Conservation (phyloP, 2,329 filamentous ascomycete genomes). For the Stagonosporopsis chrysanthemi region DNA sequence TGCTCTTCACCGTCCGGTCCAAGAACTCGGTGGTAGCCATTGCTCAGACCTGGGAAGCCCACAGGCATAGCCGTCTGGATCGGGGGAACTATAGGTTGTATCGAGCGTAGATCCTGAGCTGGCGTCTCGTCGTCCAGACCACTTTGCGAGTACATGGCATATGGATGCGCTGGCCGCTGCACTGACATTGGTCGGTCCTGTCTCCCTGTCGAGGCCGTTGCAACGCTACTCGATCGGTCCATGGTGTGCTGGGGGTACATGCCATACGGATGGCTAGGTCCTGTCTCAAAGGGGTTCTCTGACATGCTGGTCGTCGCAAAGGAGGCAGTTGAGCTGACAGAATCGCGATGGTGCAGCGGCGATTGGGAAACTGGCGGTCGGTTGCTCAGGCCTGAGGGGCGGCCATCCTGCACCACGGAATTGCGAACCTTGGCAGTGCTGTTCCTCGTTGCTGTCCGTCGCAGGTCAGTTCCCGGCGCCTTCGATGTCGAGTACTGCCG, state of each 20-base stretch:
- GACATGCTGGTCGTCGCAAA: conserved; percentile 52
- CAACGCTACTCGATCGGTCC: conserved; percentile 68
- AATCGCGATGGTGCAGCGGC: conserved; percentile 45
- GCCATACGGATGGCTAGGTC: conserved; percentile 83
- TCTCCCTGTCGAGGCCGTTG: conserved; percentile 73
- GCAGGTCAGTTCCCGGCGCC: conserved; percentile 33
- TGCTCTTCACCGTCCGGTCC: conserved; percentile 87
- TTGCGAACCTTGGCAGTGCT: conserved; percentile 47
- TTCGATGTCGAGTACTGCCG: conserved; percentile 35
- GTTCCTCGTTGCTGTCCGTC: conserved; percentile 46
- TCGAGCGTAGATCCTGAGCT: conserved; percentile 31
- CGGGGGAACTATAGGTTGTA: conserved; percentile 47
- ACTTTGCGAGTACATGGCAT: conserved; percentile 84
- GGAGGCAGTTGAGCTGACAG: conserved; percentile 52
- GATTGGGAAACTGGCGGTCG: conserved; percentile 35
- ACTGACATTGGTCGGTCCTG: conserved; percentile 66
- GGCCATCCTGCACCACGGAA: conserved; percentile 32
- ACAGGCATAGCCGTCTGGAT: conserved; percentile 64
- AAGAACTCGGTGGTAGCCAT: conserved; percentile 73
- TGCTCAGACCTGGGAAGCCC: conserved; percentile 74
- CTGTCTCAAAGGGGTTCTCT: conserved; percentile 74
- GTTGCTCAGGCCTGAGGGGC: conserved; percentile 27
- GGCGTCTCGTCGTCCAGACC: conserved; percentile 60
- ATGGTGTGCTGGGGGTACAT: conserved; percentile 77
- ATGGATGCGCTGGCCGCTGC: conserved; percentile 80